Evolutionary conservation across 441 rosid genomes (phyloP).

Genomic region (Eutrema salsugineum): DNA sequence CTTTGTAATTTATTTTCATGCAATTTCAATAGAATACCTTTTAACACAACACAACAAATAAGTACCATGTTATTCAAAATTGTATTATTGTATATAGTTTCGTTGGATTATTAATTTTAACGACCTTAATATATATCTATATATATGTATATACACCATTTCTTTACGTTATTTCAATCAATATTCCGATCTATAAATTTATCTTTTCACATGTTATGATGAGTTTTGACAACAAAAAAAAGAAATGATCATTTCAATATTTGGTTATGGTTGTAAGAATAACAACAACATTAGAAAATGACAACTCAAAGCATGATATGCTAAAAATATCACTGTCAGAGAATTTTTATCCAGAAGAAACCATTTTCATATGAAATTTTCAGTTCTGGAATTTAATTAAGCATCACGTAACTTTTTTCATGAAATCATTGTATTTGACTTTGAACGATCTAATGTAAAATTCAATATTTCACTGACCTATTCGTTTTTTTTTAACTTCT

Average conservation of each 20-base stretch:
- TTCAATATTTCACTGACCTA: background rate
- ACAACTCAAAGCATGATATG: slow-evolving; percentile 1
- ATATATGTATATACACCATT: too few species aligned
- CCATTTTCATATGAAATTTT: slow-evolving; percentile 22
- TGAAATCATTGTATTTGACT: background rate
- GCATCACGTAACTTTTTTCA: slow-evolving; percentile 29
- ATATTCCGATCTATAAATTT: background rate
- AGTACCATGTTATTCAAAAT: background rate
- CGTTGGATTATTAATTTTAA: background rate
- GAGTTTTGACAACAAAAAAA: too few species aligned
- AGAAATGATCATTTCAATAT: too few species aligned
- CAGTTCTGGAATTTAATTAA: background rate
- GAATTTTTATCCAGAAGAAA: slow-evolving; percentile 5
- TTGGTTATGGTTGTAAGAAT: background rate
- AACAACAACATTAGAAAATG: slow-evolving; percentile 5
- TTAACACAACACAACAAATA: too few species aligned
- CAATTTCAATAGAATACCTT: too few species aligned
- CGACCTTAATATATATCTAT: background rate
- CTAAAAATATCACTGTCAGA: slow-evolving; percentile 5
- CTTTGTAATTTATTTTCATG: too few species aligned
- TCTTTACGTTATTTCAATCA: background rate
- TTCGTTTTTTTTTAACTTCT: background rate
- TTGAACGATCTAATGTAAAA: background rate
- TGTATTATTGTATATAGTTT: background rate
- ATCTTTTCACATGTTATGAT: background rate